Conservation (phyloP, 2,329 filamentous ascomycete genomes). For the Aspergillus phoenicis region DNA sequence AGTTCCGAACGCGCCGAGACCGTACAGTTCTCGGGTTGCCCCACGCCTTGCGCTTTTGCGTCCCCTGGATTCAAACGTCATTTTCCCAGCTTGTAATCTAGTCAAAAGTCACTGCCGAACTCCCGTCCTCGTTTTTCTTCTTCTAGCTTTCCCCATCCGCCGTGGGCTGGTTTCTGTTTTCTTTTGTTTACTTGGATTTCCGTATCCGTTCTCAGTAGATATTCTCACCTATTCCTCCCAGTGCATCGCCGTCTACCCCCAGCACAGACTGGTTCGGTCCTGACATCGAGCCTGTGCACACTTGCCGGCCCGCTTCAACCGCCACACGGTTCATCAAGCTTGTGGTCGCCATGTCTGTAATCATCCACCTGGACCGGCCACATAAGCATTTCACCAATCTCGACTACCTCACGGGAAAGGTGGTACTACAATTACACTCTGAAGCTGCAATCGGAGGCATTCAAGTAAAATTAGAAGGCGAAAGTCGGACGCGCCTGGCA, state of each 20-base stretch:
- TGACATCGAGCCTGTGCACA: neutral
- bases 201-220: neutral
- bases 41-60: conserved; percentile 1
- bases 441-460: conserved; percentile 50
- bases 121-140: neutral
- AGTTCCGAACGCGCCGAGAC: conserved; percentile 1
- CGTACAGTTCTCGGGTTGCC: neutral
- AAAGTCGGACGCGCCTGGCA: conserved; percentile 50
- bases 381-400: conserved; percentile 53
- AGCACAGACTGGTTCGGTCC: neutral
- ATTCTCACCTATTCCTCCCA: neutral
- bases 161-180: neutral
- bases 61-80: conserved; percentile 10
- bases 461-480: conserved; percentile 53
- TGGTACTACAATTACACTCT: conserved; percentile 44
- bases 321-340: conserved; percentile 11
- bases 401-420: conserved; percentile 50
- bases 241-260: neutral
- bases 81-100: neutral
- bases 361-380: conserved; percentile 47
- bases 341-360: conserved; percentile 47
- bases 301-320: neutral
- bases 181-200: neutral
- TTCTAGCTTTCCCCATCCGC: neutral
- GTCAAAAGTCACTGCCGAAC: neutral